Evolutionary conservation across 2,329 filamentous ascomycete genomes (phyloP), one percentile per base, ranked within the genome.

Genomic region (Didymella glomerata): DNA sequence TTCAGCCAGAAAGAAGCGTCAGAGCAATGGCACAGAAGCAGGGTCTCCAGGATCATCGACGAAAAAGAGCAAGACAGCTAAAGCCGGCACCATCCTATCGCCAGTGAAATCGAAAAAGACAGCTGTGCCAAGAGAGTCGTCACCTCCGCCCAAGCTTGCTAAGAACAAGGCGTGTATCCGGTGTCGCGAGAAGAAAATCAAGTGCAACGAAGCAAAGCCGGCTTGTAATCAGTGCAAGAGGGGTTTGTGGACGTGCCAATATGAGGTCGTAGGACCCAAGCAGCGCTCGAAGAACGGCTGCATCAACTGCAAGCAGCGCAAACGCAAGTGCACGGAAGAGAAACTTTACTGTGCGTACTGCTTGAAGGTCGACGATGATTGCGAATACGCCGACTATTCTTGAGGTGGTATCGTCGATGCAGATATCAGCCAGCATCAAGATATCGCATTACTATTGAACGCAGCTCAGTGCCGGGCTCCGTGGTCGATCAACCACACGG

Each of bases 291-390:
- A 63, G 48, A 72, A 65, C 47, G 72, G 70, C 38, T 74, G 72
- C 45, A 38, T 68, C 27, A 73, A 71, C n/a, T 75, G 70, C 54
- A 65, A 67, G 18, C 61, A 66, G 42, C 59, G 70, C 49, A 72
- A 57, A 61, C 67, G 72, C 8, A 72, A 74, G 54, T 76, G 73
- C 44, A 70, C 68, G 18, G 69, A 76, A 66, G 70, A 73, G 44
- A 66, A 60, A 27, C 74, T 71, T 7, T 68, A 60, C 1, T 74
- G 72, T 56, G 66, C 69, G 2, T 61, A 73, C 52, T 75, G 71
- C 46, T 47, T 73, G 28, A 73, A 67, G 27, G 14, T 71, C 5
- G 67, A 71, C 25, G 69, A 72, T 27, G 67, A 70, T 44, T 75
- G 71, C 55, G 58, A 66, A 41, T 73, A 75, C 32, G 57, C 64